phyloP scores from a whole-genome alignment of 2,329 filamentous ascomycete species.

The Hypoxylon sp. region DNA sequence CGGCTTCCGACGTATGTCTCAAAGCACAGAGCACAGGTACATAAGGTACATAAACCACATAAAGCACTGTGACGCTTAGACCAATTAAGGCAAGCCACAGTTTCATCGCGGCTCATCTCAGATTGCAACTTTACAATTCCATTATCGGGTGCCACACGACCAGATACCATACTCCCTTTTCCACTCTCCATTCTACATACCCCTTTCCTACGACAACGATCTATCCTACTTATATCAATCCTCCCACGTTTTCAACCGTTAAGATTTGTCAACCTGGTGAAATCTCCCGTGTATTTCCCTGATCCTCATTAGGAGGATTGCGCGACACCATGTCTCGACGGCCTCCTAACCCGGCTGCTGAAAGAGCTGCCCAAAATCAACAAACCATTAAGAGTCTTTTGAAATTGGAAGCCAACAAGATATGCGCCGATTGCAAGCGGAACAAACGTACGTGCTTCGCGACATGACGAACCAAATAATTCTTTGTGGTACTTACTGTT shows the following conservation, averaged over 20 bases:
- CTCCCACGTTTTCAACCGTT: neutral
- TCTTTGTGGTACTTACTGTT: conserved; percentile 13
- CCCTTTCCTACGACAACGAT: conserved; percentile 11
- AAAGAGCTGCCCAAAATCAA: conserved; percentile 93
- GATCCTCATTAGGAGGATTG: conserved; percentile 14
- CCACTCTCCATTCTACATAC: conserved; percentile 25
- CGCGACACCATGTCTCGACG: conserved; percentile 79
- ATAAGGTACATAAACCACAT: conserved; percentile 13
- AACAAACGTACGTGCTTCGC: conserved; percentile 84
- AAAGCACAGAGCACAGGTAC: neutral
- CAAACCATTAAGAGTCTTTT: conserved; percentile 93
- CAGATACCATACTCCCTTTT: conserved; percentile 18
- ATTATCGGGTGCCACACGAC: conserved; percentile 37
- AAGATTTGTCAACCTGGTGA: conserved; percentile 12
- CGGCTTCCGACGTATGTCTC: conserved; percentile 27
- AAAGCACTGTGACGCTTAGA: conserved; percentile 18
- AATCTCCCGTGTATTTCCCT: neutral
- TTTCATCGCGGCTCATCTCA: conserved; percentile 31
- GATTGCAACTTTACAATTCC: conserved; percentile 27
- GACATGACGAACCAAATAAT: neutral
- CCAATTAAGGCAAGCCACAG: conserved; percentile 39
- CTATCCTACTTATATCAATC: neutral
- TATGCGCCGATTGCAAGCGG: conserved; percentile 97
- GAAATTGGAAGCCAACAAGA: conserved; percentile 95
- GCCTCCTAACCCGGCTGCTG: conserved; percentile 81